Evolutionary conservation across 495 filamentous ascomycete species (phyloP).

Genomic region (Saxophila tyrrhenica): DNA sequence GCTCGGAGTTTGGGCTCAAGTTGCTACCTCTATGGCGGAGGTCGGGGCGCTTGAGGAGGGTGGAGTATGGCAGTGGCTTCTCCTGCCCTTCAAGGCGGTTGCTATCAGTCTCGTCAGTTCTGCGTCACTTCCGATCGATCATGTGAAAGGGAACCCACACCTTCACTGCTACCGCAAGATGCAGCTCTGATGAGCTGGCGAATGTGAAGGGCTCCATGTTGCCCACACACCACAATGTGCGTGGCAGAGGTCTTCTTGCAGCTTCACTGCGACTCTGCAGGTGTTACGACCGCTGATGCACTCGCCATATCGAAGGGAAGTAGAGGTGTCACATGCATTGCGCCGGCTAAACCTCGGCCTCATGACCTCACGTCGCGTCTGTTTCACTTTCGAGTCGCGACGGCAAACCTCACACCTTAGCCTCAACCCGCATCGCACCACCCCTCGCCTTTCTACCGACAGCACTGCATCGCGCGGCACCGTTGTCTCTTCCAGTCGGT

Average conservation of each 20-base stretch:
- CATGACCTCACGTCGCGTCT: not conserved
- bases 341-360: too few species aligned
- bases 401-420: not conserved
- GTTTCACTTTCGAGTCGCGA: not conserved
- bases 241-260: not conserved
- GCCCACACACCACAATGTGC: not conserved
- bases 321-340: too few species aligned
- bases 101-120: conserved; percentile 35
- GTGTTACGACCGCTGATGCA: too few species aligned
- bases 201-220: conserved; percentile 91
- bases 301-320: too few species aligned
- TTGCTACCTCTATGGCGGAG: conserved; percentile 79
- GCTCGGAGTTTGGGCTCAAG: conserved; percentile 58
- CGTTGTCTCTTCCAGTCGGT: not conserved
- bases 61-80: conserved; percentile 64
- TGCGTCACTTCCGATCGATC: not conserved
- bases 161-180: conserved; percentile 69
- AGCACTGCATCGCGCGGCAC: too few species aligned
- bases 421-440: not conserved
- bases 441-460: too few species aligned
- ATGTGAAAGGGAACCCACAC: conserved; percentile 39
- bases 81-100: conserved; percentile 81
- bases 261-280: not conserved
- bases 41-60: conserved; percentile 62
- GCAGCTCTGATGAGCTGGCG: conserved; percentile 68